Evolutionary conservation across 108 stramenopile genomes (phyloP).

Genomic region (Fistulifera solaris): DNA sequence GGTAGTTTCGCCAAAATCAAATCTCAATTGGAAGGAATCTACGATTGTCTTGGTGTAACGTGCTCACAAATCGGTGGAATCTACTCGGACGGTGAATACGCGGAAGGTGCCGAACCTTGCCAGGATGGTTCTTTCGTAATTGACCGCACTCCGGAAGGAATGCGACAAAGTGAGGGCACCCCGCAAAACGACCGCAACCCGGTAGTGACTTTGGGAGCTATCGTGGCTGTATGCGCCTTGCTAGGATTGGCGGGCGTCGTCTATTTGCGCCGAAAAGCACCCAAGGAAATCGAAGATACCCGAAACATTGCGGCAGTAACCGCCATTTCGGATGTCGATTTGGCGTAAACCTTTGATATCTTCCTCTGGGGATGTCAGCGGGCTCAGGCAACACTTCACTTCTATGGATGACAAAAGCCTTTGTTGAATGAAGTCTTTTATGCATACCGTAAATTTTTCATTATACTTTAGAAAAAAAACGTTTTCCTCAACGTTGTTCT

Average conservation of each 20-base stretch:
- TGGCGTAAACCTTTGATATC: no score
- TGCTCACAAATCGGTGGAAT: conserved; percentile 58
- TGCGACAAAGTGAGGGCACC: not conserved
- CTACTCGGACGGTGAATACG: conserved; percentile 1
- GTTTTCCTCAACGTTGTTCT: no score
- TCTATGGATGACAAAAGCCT: no score
- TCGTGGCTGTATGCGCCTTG: not conserved
- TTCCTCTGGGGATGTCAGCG: no score
- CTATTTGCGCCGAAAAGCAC: not conserved
- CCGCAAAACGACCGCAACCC: not conserved
- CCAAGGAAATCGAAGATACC: not conserved
- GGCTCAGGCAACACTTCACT: no score
- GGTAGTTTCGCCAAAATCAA: conserved; percentile 38
- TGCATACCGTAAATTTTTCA: no score
- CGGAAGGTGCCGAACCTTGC: conserved; percentile 10
- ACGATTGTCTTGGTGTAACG: conserved; percentile 39
- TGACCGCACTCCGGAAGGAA: not conserved
- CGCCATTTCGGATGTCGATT: not conserved
- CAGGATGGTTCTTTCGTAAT: conserved; percentile 1
- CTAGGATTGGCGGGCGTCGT: not conserved
- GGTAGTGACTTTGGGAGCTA: not conserved
- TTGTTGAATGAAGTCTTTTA: no score
- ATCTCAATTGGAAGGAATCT: conserved; percentile 52
- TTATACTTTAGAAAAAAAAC: no score
- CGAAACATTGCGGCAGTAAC: conserved; percentile 2